Evolutionary conservation across 108 stramenopile species (phyloP).

Genomic region (Pseudonitzschia multistriata): DNA sequence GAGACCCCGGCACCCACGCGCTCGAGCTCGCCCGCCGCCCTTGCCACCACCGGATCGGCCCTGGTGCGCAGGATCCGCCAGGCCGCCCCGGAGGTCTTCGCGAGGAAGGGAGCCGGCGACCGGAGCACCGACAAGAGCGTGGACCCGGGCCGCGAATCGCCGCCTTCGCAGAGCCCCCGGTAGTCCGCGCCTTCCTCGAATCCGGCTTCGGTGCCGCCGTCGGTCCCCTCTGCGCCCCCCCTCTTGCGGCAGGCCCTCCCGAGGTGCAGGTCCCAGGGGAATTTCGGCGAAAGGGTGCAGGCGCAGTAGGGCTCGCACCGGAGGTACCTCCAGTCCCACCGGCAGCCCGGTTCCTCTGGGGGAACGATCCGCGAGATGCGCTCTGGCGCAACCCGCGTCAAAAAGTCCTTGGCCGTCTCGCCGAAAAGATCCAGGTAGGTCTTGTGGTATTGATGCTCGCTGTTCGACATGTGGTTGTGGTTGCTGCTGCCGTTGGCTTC

Average conservation of each 20-base stretch:
- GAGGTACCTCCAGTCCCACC: slow-evolving; percentile 74
- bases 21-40: background rate
- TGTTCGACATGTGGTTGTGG: slow-evolving; percentile 20
- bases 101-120: slow-evolving; percentile 2
- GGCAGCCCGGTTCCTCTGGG: slow-evolving; percentile 34
- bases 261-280: slow-evolving; percentile 75
- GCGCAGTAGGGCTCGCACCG: slow-evolving; percentile 82
- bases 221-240: background rate
- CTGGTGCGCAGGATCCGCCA: background rate
- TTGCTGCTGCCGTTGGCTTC: background rate
- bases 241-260: slow-evolving; percentile 71
- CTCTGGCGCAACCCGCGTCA: slow-evolving; percentile 43
- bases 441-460: slow-evolving; percentile 33
- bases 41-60: background rate
- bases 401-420: slow-evolving; percentile 77
- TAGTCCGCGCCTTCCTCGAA: background rate
- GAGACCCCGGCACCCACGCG: slow-evolving; percentile 11
- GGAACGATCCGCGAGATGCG: slow-evolving; percentile 38
- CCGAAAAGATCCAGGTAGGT: slow-evolving; percentile 82
- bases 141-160: background rate
- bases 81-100: background rate
- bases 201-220: background rate
- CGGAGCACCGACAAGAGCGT: background rate
- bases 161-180: background rate
- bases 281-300: slow-evolving; percentile 48